A percentile compares a stretch with the other conserved stretches of the same genome.
These are phyloP conservation scores for Fusarium burgessii DNA, from an alignment of 2,329 filamentous ascomycete genomes.

Conservation along the genomic window DNA sequence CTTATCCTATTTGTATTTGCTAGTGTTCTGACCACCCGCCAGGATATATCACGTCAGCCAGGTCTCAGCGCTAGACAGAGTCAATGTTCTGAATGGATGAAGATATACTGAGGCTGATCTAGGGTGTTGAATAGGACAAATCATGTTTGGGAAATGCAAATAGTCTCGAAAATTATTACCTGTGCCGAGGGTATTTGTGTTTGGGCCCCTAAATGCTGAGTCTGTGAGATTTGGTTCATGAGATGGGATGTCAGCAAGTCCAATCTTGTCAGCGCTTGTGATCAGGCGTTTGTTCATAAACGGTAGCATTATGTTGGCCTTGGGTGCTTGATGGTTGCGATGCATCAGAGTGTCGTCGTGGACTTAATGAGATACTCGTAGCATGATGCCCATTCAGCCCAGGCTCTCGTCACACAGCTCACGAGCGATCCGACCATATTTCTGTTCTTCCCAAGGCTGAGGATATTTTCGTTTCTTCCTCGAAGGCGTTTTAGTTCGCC, in stretches of 20 bases:
- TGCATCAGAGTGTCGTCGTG: neutral
- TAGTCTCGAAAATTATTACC: neutral
- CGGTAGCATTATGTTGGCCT: neutral
- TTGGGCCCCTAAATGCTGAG: neutral
- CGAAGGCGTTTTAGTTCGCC: too few species aligned
- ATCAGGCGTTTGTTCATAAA: neutral
- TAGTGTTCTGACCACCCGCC: neutral
- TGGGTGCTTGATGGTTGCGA: rapidly evolving
- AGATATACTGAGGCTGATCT: neutral
- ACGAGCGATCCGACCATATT: neutral
- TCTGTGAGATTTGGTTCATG: neutral
- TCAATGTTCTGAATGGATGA: neutral
- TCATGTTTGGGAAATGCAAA: neutral
- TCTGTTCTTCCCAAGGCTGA: neutral
- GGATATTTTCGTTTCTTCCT: neutral
- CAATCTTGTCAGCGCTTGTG: neutral
- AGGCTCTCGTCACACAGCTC: neutral
- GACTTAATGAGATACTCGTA: neutral
- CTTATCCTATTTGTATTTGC: neutral
- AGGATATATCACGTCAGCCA: conserved; percentile 16
- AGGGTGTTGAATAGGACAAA: neutral
- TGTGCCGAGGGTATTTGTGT: neutral
- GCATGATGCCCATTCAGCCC: neutral
- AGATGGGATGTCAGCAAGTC: neutral
- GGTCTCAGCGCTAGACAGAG: conserved; percentile 27